A percentile compares a stretch with the other conserved stretches of the same genome.
Evolutionary conservation across 2,329 filamentous ascomycete genomes (phyloP).

Genomic region (Aspergillus puulaauensis): DNA sequence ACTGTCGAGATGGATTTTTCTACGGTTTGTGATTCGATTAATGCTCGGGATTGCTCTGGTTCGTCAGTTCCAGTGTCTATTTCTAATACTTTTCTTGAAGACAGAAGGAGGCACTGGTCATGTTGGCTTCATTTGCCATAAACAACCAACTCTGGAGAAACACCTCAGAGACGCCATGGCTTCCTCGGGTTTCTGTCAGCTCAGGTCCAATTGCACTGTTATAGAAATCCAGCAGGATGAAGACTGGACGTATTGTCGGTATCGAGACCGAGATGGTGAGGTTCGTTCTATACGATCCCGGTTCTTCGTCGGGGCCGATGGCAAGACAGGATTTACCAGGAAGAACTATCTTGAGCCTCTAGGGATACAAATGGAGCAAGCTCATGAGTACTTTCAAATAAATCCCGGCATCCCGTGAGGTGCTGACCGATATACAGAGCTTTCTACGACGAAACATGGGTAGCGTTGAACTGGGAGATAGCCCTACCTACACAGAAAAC

Average conservation of each 20-base stretch:
- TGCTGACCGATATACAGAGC: conserved; percentile 9
- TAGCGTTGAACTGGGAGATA: conserved; percentile 50
- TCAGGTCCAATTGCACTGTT: conserved; percentile 21
- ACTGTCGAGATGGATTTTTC: conserved; percentile 26
- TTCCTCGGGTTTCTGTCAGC: conserved; percentile 8
- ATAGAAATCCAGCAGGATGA: conserved; percentile 15
- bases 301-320: conserved; percentile 48
- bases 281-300: conserved; percentile 20
- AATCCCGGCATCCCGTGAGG: not conserved
- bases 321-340: conserved; percentile 48
- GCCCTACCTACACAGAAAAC: conserved; percentile 44
- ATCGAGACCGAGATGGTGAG: conserved; percentile 19
- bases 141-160: conserved; percentile 30
- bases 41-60: not conserved
- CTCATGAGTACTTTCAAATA: conserved; percentile 15
- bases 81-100: conserved; percentile 1
- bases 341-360: conserved; percentile 48
- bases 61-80: not conserved
- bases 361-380: conserved; percentile 39
- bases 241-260: conserved; percentile 17
- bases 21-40: conserved; percentile 7
- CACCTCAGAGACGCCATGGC: conserved; percentile 20
- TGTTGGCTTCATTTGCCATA: conserved; percentile 31
- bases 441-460: conserved; percentile 41
- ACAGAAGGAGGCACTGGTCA: conserved; percentile 32